Percentiles rank a stretch among this genome's conserved stretches.
These are phyloP conservation scores for Kwoniella sp. DNA, from an alignment of 768 basidiomycete genomes.

Conservation along the genomic window DNA sequence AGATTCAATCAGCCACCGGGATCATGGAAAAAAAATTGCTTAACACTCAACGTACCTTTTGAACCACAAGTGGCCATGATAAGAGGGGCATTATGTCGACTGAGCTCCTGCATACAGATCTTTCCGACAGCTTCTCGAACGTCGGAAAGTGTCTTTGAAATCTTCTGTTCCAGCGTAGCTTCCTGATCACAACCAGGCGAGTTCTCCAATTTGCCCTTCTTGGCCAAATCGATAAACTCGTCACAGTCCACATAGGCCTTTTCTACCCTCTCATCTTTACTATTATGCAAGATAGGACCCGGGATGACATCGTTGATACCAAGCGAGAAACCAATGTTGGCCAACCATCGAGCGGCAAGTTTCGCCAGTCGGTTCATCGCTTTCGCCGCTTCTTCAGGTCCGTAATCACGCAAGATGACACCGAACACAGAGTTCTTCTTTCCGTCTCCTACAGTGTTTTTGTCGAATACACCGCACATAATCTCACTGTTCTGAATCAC, in stretches of 20 bases:
- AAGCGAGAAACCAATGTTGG: slow-evolving; percentile 94
- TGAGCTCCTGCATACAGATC: slow-evolving; percentile 98
- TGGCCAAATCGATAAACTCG: slow-evolving; percentile 82
- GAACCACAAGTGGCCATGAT: slow-evolving; percentile 99
- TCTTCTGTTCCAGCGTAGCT: slow-evolving; percentile 93
- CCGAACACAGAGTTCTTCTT: slow-evolving; percentile 99
- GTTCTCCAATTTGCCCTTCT: slow-evolving; percentile 88
- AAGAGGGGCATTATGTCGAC: slow-evolving; percentile 90
- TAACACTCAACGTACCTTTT: slow-evolving; percentile 68
- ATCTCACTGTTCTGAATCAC: slow-evolving; percentile 97
- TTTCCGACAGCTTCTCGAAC: slow-evolving; percentile 96
- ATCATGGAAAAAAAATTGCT: neutral
- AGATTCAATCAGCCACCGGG: slow-evolving; percentile 32
- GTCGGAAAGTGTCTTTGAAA: slow-evolving; percentile 87
- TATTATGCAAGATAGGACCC: slow-evolving; percentile 72
- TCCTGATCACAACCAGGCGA: slow-evolving; percentile 98
- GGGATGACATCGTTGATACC: slow-evolving; percentile 99
- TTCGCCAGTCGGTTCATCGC: slow-evolving; percentile 98
- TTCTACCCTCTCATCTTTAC: slow-evolving; percentile 84
- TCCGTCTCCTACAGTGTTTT: slow-evolving; percentile 93
- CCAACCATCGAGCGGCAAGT: slow-evolving; percentile 89
- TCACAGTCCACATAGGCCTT: slow-evolving; percentile 85
- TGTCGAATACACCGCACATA: slow-evolving; percentile 99
- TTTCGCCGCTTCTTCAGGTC: slow-evolving; percentile 85
- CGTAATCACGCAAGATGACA: slow-evolving; percentile 95